Evolutionary conservation across 2,329 filamentous ascomycete genomes (phyloP).

Genomic region (Exserohilum rostratum): DNA sequence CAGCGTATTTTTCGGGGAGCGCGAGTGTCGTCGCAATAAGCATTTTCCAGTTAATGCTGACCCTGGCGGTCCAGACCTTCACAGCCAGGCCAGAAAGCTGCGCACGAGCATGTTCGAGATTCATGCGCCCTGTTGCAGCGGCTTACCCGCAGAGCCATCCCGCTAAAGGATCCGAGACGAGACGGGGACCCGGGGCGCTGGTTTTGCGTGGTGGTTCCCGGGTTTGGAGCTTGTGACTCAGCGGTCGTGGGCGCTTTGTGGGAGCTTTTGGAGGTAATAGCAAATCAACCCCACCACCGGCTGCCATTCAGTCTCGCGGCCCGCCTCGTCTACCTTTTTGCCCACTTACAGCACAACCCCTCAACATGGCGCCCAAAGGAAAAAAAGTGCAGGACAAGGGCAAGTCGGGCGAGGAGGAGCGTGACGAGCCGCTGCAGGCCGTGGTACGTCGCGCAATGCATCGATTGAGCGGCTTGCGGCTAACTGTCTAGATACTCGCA

Average conservation of each 20-base stretch:
- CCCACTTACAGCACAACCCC: neutral
- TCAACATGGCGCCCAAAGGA: slow-evolving; percentile 56
- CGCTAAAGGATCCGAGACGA: slow-evolving; percentile 31
- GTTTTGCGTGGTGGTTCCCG: slow-evolving; percentile 19
- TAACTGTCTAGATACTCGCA: slow-evolving; percentile 72
- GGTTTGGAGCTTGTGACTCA: slow-evolving; percentile 23
- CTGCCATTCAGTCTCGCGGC: slow-evolving; percentile 15
- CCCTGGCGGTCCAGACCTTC: slow-evolving; percentile 38
- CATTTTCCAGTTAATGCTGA: slow-evolving; percentile 31
- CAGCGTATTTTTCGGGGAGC: neutral
- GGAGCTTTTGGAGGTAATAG: slow-evolving; percentile 16
- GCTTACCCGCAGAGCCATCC: slow-evolving; percentile 34
- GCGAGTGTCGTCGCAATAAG: slow-evolving; percentile 44
- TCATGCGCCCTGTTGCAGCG: slow-evolving; percentile 22
- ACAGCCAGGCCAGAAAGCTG: slow-evolving; percentile 20
- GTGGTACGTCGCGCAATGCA: slow-evolving; percentile 55
- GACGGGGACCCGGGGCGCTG: slow-evolving; percentile 21
- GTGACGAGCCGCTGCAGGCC: slow-evolving; percentile 67
- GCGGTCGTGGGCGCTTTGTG: slow-evolving; percentile 13
- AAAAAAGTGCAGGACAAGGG: slow-evolving; percentile 51
- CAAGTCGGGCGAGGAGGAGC: slow-evolving; percentile 60
- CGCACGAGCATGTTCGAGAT: slow-evolving; percentile 26
- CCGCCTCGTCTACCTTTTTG: slow-evolving; percentile 12
- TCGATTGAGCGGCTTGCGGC: slow-evolving; percentile 7
- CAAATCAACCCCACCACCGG: slow-evolving; percentile 18